phyloP scores from a whole-genome alignment of 495 filamentous ascomycete genomes.

The Podospora comata region DNA sequence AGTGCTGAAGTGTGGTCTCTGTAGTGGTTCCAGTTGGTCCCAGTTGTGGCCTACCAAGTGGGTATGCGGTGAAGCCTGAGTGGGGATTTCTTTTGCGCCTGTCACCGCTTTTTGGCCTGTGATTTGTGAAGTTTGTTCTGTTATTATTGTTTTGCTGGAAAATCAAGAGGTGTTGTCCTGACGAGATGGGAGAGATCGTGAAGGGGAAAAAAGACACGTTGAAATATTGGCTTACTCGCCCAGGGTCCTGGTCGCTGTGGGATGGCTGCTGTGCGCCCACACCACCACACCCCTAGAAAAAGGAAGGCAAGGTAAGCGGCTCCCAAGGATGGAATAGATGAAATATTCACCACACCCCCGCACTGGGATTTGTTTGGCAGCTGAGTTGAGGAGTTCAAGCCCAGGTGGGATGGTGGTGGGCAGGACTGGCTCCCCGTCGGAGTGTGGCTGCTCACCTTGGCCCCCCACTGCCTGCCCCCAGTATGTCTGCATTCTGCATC shows the following conservation, averaged over 20 bases:
- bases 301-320: neutral
- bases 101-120: neutral
- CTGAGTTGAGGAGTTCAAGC: neutral
- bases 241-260: neutral
- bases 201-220: neutral
- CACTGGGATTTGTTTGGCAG: neutral
- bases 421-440: neutral
- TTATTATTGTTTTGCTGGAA: neutral
- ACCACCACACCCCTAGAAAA: neutral
- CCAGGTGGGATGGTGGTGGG: neutral
- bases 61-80: slow-evolving; percentile 3
- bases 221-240: slow-evolving; percentile 1
- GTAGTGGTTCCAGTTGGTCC: neutral
- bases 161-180: neutral
- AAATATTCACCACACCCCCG: neutral
- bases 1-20: neutral
- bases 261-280: neutral
- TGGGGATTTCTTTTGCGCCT: neutral
- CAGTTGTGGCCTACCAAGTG: slow-evolving; percentile 3
- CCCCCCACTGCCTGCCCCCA: neutral
- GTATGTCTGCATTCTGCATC: neutral
- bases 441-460: neutral
- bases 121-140: neutral
- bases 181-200: neutral
- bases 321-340: neutral